Conservation (phyloP, 1,139 yeast species). For the Geotrichum bryndzae region DNA sequence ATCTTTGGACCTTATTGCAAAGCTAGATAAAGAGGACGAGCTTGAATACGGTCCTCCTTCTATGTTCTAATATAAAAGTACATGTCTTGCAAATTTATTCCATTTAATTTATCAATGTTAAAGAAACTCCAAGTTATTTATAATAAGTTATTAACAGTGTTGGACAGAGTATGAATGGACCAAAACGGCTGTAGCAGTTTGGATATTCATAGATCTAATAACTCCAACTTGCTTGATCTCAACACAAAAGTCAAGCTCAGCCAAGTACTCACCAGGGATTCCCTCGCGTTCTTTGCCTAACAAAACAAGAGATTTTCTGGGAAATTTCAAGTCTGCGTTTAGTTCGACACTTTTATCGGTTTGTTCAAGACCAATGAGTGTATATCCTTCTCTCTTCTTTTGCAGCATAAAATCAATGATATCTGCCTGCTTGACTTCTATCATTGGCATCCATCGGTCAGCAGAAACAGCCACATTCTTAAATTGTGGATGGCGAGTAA, state of each 20-base stretch:
- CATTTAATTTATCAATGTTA: neutral
- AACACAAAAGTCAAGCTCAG: constrained; percentile 78
- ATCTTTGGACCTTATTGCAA: constrained; percentile 27
- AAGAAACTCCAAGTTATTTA: neutral
- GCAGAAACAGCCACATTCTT: constrained; percentile 90
- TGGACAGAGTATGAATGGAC: constrained; percentile 87
- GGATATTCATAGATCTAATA: constrained; percentile 90
- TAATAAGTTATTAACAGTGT: constrained; percentile 38
- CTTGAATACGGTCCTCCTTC: constrained; percentile 18
- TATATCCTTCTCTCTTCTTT: constrained; percentile 74
- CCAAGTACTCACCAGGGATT: constrained; percentile 76
- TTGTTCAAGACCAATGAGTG: constrained; percentile 84
- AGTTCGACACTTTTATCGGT: constrained; percentile 79
- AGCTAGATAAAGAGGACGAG: constrained; percentile 18
- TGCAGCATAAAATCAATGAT: constrained; percentile 52
- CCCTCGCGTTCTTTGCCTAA: constrained; percentile 89
- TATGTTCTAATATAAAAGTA: constrained; percentile 14
- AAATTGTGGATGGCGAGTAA: constrained; percentile 62
- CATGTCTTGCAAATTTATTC: neutral
- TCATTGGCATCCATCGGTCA: constrained; percentile 92
- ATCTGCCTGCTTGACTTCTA: constrained; percentile 55
- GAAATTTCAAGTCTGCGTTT: constrained; percentile 59
- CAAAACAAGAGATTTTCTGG: constrained; percentile 67
- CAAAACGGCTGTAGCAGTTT: constrained; percentile 90
- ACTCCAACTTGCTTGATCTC: constrained; percentile 92